Evolutionary conservation across 2,329 filamentous ascomycete species (phyloP).

Genomic region (Talaromyces sp.): DNA sequence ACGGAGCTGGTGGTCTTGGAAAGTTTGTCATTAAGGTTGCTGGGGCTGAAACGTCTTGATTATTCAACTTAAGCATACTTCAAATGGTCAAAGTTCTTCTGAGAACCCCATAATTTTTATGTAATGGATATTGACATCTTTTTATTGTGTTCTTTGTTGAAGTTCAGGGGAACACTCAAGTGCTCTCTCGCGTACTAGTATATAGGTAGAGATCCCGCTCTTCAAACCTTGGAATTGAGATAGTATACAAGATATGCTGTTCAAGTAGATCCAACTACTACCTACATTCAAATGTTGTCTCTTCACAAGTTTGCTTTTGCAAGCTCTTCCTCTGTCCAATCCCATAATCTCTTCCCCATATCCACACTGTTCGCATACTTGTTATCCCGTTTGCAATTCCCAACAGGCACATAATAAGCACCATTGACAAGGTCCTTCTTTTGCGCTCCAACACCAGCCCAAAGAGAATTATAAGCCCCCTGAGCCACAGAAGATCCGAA

Average conservation of each 20-base stretch:
- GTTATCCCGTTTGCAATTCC: conserved; percentile 28
- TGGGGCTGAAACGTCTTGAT: background rate
- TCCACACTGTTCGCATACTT: conserved; percentile 29
- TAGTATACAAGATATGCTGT: background rate
- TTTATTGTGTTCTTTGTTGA: too few relatives aligned
- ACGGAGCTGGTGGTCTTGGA: conserved; percentile 50
- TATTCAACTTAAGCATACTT: too few relatives aligned
- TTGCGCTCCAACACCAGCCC: conserved; percentile 32
- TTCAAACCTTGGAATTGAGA: too few relatives aligned
- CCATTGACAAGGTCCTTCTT: conserved; percentile 30
- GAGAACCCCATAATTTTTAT: too few relatives aligned
- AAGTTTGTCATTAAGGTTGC: conserved; percentile 47
- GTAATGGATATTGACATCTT: too few relatives aligned
- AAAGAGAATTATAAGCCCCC: conserved; percentile 33
- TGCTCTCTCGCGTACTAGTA: too few relatives aligned
- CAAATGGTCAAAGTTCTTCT: too few relatives aligned
- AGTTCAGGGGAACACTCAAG: too few relatives aligned
- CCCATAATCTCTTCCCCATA: conserved; percentile 33
- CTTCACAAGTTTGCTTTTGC: conserved; percentile 8
- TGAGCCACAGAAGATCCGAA: conserved; percentile 23
- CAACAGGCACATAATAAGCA: conserved; percentile 35
- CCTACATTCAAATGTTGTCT: too few relatives aligned
- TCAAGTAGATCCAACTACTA: background rate
- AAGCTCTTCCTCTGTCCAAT: conserved; percentile 39
- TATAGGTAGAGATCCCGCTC: too few relatives aligned